phyloP scores from a whole-genome alignment of 2,329 filamentous ascomycete species.

The Ilyonectria destructans region DNA sequence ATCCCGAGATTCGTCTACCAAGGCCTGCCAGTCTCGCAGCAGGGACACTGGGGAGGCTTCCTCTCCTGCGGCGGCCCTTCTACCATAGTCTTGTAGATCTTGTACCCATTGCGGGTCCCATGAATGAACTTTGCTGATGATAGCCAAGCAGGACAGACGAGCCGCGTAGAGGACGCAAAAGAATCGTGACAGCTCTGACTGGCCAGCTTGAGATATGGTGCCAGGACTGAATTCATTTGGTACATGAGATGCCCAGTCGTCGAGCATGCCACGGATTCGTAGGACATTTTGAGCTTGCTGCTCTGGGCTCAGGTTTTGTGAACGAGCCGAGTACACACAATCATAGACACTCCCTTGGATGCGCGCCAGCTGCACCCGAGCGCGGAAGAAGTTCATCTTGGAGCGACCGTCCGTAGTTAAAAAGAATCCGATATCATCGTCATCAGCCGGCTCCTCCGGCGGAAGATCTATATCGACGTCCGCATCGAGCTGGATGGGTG shows the following conservation, averaged over 20 bases:
- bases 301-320: not conserved
- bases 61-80: rapidly evolving
- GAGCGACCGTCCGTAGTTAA: not conserved
- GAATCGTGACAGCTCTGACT: not conserved
- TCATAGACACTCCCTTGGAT: slow-evolving; percentile 38
- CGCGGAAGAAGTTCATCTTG: slow-evolving; percentile 28
- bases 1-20: slow-evolving; percentile 27
- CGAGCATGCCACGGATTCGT: not conserved
- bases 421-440: slow-evolving; percentile 1
- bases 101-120: slow-evolving; percentile 18
- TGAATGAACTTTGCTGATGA: slow-evolving; percentile 1
- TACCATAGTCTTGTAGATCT: not conserved
- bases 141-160: slow-evolving; percentile 12
- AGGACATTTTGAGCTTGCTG: not conserved
- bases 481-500: slow-evolving; percentile 21
- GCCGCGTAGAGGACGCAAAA: slow-evolving; percentile 31
- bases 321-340: not conserved
- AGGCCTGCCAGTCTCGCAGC: slow-evolving; percentile 21
- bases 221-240: not conserved
- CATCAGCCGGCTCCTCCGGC: not conserved
- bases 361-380: slow-evolving; percentile 29
- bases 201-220: not conserved
- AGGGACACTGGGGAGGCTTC: not conserved
- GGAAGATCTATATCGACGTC: slow-evolving; percentile 32
- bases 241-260: slow-evolving; percentile 24